Evolutionary conservation across 2,329 filamentous ascomycete genomes (phyloP).

Genomic region (Colletotrichum caudatum): DNA sequence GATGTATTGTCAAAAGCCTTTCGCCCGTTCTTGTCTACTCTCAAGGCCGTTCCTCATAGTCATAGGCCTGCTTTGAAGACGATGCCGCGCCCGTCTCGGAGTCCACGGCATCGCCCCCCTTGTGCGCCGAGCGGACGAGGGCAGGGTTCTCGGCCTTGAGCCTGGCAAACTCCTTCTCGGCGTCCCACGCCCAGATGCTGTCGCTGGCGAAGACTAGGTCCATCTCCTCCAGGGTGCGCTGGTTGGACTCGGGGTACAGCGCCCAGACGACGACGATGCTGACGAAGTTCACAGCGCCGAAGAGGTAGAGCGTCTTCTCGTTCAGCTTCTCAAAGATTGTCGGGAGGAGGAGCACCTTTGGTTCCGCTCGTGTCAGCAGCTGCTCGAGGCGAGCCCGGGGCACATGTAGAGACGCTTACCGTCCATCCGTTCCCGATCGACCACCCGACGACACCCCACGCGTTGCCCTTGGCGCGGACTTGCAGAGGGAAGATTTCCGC

Average conservation of each 20-base stretch:
- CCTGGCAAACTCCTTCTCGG: conserved; percentile 72
- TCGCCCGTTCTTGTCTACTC: neutral
- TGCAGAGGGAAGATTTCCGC: conserved; percentile 81
- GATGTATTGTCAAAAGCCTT: neutral
- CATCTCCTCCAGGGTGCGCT: conserved; percentile 81
- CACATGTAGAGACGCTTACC: conserved; percentile 42
- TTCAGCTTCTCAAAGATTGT: conserved; percentile 73
- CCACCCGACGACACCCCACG: conserved; percentile 82
- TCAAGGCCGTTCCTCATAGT: neutral
- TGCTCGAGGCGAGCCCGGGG: conserved; percentile 47
- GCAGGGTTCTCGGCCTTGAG: conserved; percentile 65
- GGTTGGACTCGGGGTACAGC: conserved; percentile 79
- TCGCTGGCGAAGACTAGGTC: conserved; percentile 77
- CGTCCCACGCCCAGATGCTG: conserved; percentile 78
- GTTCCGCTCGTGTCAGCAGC: conserved; percentile 35
- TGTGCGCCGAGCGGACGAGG: conserved; percentile 52
- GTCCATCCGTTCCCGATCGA: conserved; percentile 78
- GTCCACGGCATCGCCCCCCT: conserved; percentile 38
- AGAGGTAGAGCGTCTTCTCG: conserved; percentile 81
- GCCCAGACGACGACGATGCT: conserved; percentile 79
- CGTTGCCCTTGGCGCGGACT: conserved; percentile 79
- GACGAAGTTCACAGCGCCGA: conserved; percentile 74
- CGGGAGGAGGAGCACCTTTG: conserved; percentile 62
- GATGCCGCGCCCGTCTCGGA: conserved; percentile 42
- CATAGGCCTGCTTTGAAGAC: neutral